Base-by-base conservation (phyloP, 805 yeast genomes). In the Monosporozyma siamensis region DNA sequence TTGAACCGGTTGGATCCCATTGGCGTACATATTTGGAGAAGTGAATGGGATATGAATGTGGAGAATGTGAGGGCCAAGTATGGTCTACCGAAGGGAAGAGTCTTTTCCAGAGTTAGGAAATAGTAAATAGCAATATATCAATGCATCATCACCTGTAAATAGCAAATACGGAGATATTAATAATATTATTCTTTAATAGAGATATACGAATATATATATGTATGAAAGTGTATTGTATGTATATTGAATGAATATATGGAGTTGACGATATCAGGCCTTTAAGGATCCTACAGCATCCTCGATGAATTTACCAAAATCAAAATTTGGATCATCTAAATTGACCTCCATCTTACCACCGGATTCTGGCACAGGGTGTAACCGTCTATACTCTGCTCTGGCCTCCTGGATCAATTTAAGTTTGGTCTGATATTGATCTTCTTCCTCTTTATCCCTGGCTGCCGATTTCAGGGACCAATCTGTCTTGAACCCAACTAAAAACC, bases 21-120 rank as follows among this genome's bases (percentile, higher is more conserved):
- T 38, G 97, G 97, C 22, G 96, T 95, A 2, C 95, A 87, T 60
- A 71, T 86, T 37, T 90, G 95, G 90, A 79, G 97, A 71, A 78
- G 81, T 51, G 68, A 64, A 34, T 90, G 82, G 78, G 97, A 92
- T 63, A 67, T 84, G 53, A 75, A 80, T 52, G 82, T 85, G 35
- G 72, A 71, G 24, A 60, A 58, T 3, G 80, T 89, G 22, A 78
- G 97, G 63, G 74, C 71, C 48, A 63, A 72, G 57, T 85, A 82
- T 58, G 90, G 87, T 4, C 69, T 90, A 47, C 81, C 79, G 15
- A 61, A 67, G 46, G 97, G 96, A 40, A 71, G 78, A 50, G 85
- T 90, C 5, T 90, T 75, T 68, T 75, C 77, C 47, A 74, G 77
- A 56, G 78, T 70, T n/a, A 75, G 82, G 48, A 53, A 7, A 11